Evolutionary conservation across 2,329 filamentous ascomycete species (phyloP).

Genomic region (Penicillium sp.): DNA sequence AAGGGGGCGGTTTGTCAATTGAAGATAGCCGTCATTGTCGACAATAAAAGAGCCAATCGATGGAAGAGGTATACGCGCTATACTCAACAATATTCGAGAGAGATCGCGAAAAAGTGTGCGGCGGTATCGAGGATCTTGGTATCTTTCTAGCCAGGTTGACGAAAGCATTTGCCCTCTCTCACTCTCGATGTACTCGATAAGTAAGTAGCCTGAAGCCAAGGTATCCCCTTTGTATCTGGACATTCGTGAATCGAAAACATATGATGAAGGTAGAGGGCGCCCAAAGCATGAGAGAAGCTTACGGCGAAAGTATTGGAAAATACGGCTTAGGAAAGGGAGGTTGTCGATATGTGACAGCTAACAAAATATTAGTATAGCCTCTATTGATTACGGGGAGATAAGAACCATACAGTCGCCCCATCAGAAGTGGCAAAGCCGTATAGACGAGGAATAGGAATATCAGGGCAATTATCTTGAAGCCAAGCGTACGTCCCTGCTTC

Average conservation of each 20-base stretch:
- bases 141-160: conserved; percentile 7
- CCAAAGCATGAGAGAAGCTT: neutral
- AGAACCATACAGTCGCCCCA: conserved; percentile 8
- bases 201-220: conserved; percentile 3
- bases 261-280: conserved; percentile 3
- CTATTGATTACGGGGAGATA: neutral
- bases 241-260: neutral
- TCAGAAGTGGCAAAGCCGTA: conserved; percentile 11
- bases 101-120: conserved; percentile 1
- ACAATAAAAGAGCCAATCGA: conserved; percentile 3
- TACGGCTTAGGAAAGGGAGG: neutral
- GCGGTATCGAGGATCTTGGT: conserved; percentile 2
- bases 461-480: conserved; percentile 30
- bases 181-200: conserved; percentile 13
- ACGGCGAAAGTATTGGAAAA: neutral
- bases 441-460: conserved; percentile 11
- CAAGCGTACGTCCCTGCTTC: conserved; percentile 41
- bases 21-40: conserved; percentile 3
- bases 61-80: conserved; percentile 1
- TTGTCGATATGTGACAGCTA: too few species aligned
- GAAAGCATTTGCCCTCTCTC: conserved; percentile 12
- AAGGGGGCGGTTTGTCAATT: conserved; percentile 2
- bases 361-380: too few species aligned
- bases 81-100: conserved; percentile 1
- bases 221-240: too few species aligned